Evolutionary conservation across 371 early-diverging fungal species (phyloP).

Genomic region (Zychaea mexicana): DNA sequence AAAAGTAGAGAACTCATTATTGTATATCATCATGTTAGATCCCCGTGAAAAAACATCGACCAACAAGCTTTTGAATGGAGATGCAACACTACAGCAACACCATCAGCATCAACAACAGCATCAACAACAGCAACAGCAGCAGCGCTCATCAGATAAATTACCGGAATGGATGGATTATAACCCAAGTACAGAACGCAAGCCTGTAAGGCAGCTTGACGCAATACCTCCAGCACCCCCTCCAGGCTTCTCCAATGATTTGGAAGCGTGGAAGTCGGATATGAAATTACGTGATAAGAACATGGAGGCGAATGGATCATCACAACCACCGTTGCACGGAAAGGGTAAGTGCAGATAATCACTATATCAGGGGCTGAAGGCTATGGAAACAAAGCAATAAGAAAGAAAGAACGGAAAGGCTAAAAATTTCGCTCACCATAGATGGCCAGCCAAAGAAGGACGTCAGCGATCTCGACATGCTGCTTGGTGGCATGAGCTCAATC

Average conservation of each 20-base stretch:
- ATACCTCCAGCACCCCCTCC: not conserved
- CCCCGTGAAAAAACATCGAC: slow-evolving; percentile 2
- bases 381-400: too few relatives aligned
- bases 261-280: slow-evolving; percentile 69
- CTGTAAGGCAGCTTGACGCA: not conserved
- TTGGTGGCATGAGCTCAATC: slow-evolving; percentile 16
- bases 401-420: not conserved
- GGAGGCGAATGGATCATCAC: not conserved
- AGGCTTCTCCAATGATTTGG: slow-evolving; percentile 44
- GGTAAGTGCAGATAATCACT: not conserved
- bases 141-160: slow-evolving; percentile 32
- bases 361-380: not conserved
- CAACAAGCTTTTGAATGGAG: not conserved
- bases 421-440: not conserved
- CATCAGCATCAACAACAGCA: too few relatives aligned
- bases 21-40: not conserved
- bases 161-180: slow-evolving; percentile 75
- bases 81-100: too few relatives aligned
- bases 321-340: not conserved
- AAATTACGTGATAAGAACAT: slow-evolving; percentile 53
- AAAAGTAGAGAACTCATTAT: too few relatives aligned
- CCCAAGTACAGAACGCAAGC: slow-evolving; percentile 36
- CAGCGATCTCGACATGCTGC: slow-evolving; percentile 7
- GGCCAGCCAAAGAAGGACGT: not conserved
- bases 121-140: too few relatives aligned